Evolutionary conservation across 495 filamentous ascomycete species (phyloP).

Genomic region (Pyrenula aspistea): DNA sequence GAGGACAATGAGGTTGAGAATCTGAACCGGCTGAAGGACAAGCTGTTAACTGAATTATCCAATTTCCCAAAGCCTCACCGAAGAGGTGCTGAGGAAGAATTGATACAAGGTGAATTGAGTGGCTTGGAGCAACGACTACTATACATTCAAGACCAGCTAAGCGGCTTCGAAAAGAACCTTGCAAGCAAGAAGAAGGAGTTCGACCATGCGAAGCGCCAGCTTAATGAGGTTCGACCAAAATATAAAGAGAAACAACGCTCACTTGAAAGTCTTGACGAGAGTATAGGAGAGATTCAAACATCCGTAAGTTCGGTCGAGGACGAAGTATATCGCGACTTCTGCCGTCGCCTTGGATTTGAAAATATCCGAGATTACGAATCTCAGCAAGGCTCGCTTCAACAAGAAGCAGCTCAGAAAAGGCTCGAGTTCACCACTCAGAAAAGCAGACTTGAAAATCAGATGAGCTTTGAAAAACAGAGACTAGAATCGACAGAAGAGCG

Average conservation of each 20-base stretch:
- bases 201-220: constrained; percentile 53
- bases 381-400: constrained; percentile 81
- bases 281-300: constrained; percentile 56
- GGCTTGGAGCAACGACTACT: constrained; percentile 69
- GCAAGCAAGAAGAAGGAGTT: constrained; percentile 77
- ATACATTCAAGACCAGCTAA: constrained; percentile 63
- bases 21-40: constrained; percentile 57
- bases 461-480: constrained; percentile 65
- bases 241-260: constrained; percentile 56
- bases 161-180: constrained; percentile 74
- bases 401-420: constrained; percentile 77
- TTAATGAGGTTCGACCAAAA: constrained; percentile 66
- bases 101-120: constrained; percentile 63
- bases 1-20: constrained; percentile 82
- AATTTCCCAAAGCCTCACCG: constrained; percentile 66
- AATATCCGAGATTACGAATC: constrained; percentile 88
- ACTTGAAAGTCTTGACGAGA: constrained; percentile 51
- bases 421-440: constrained; percentile 78
- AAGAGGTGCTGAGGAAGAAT: constrained; percentile 64
- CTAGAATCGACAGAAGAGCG: constrained; percentile 57
- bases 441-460: constrained; percentile 62
- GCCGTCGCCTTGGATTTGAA: constrained; percentile 71
- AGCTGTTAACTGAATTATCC: constrained; percentile 57
- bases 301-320: constrained; percentile 81
- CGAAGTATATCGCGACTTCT: constrained; percentile 78